Percentiles rank a stretch among this genome's conserved stretches.
phyloP scores from a whole-genome alignment of 371 early-diverging fungal genomes.

The Lichtheimia ramosa region DNA sequence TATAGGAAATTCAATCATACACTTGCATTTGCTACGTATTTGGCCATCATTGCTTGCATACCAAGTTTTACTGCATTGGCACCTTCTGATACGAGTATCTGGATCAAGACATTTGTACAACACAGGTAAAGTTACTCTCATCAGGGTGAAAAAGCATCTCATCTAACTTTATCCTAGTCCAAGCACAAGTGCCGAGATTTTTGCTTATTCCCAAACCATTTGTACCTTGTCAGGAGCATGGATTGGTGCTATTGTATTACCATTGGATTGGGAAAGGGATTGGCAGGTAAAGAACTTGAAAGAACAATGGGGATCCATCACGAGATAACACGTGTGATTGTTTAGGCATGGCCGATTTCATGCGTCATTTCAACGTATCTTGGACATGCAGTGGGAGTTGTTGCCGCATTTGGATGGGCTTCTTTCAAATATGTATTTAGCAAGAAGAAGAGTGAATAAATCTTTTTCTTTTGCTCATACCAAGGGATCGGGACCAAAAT shows the following conservation, averaged over 20 bases:
- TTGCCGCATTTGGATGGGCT: slow-evolving; percentile 45
- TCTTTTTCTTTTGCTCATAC: too few species aligned
- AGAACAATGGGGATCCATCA: not conserved
- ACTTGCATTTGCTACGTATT: slow-evolving; percentile 37
- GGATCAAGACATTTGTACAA: slow-evolving; percentile 43
- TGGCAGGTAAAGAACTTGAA: slow-evolving; percentile 35
- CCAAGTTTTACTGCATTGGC: slow-evolving; percentile 31
- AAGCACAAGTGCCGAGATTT: slow-evolving; percentile 37
- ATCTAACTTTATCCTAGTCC: slow-evolving; percentile 23
- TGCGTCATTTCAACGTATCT: slow-evolving; percentile 49
- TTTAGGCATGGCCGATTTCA: slow-evolving; percentile 49
- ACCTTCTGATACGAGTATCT: slow-evolving; percentile 17
- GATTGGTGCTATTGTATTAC: slow-evolving; percentile 53
- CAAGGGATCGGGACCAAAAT: too few species aligned
- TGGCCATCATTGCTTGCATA: slow-evolving; percentile 37
- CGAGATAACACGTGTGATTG: too few species aligned
- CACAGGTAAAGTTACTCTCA: slow-evolving; percentile 31
- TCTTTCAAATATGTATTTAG: slow-evolving; percentile 35
- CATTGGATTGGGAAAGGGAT: slow-evolving; percentile 53
- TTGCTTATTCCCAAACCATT: slow-evolving; percentile 43
- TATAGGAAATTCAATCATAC: slow-evolving; percentile 37
- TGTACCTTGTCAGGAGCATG: slow-evolving; percentile 49
- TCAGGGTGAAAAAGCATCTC: too few species aligned
- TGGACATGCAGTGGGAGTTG: slow-evolving; percentile 45
- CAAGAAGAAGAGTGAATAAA: slow-evolving; percentile 46